Conservation (phyloP, 345 rosid genomes). For the Gossypium sturtianum region DNA sequence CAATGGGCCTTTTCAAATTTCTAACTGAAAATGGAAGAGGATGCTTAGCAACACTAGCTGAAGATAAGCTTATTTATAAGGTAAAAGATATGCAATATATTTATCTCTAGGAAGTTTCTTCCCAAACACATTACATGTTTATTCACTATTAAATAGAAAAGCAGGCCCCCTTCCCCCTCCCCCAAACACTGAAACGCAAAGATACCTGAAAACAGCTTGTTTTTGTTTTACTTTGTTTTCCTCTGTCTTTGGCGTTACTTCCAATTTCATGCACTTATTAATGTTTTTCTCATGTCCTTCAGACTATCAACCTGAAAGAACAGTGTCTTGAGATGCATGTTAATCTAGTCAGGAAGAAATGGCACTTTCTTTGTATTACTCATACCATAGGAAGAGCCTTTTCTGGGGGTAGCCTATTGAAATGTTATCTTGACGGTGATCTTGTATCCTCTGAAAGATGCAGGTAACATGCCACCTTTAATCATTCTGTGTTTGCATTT, state of each 20-base stretch:
- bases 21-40: constrained; percentile 88
- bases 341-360: constrained; percentile 60
- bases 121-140: background rate
- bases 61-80: constrained; percentile 66
- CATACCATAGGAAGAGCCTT: constrained; percentile 91
- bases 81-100: constrained; percentile 29
- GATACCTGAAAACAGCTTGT: background rate
- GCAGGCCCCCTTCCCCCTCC: background rate
- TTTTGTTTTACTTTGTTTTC: background rate
- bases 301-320: constrained; percentile 75
- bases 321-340: constrained; percentile 57
- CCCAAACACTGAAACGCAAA: background rate
- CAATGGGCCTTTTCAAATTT: constrained; percentile 89
- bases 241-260: background rate
- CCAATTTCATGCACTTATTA: constrained; percentile 10
- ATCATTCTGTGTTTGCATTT: background rate
- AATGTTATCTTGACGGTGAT: constrained; percentile 78
- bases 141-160: background rate
- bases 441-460: constrained; percentile 94
- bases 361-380: constrained; percentile 91
- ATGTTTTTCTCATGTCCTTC: constrained; percentile 26
- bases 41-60: constrained; percentile 65
- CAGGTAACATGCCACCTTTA: constrained; percentile 45
- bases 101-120: constrained; percentile 11
- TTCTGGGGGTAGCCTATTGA: constrained; percentile 88